Conservation (phyloP, 805 yeast species). For the Zygosaccharomyces bailii region DNA sequence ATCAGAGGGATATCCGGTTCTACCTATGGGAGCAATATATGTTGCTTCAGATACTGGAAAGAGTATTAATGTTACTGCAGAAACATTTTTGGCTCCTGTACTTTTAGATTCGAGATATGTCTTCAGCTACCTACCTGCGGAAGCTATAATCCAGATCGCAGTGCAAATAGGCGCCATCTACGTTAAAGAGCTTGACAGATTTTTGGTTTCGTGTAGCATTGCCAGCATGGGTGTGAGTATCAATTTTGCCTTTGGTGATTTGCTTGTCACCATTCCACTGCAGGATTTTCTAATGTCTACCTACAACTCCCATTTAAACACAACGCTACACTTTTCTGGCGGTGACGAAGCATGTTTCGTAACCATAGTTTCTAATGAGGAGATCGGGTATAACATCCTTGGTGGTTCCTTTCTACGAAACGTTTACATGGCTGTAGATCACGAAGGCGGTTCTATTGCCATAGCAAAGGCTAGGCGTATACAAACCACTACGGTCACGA, state of each 20-base stretch:
- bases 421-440: conserved; percentile 60
- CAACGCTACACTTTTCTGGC: conserved; percentile 45
- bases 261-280: conserved; percentile 49
- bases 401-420: conserved; percentile 57
- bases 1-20: conserved; percentile 41
- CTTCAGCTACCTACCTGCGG: conserved; percentile 52
- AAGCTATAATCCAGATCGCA: conserved; percentile 57
- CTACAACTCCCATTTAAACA: conserved; percentile 30
- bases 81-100: conserved; percentile 47
- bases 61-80: conserved; percentile 35
- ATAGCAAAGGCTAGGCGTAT: conserved; percentile 46
- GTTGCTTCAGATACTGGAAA: conserved; percentile 44
- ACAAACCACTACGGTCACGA: conserved; percentile 5
- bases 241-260: conserved; percentile 50
- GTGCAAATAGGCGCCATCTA: conserved; percentile 68
- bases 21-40: conserved; percentile 46
- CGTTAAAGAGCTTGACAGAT: conserved; percentile 42
- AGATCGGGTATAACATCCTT: conserved; percentile 48
- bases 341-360: conserved; percentile 59
- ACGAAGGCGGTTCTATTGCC: conserved; percentile 53
- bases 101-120: conserved; percentile 54
- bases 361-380: conserved; percentile 46
- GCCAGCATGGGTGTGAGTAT: conserved; percentile 48
- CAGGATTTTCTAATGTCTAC: conserved; percentile 45
- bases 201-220: conserved; percentile 64